Evolutionary conservation across 208 protist species (phyloP).

Genomic region (Leishmania tarentolae): DNA sequence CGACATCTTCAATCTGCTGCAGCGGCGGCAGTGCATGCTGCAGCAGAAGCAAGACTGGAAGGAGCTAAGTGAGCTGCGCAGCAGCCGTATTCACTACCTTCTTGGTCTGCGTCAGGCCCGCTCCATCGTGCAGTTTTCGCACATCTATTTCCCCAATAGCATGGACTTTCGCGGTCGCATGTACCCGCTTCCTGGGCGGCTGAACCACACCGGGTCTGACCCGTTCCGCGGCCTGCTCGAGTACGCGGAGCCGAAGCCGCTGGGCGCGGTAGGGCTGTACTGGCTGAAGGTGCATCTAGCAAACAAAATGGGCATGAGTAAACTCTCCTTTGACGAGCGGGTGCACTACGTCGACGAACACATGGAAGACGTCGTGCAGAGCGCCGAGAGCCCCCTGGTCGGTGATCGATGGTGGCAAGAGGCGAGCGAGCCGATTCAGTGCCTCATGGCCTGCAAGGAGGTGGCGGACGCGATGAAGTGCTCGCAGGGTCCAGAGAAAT

Average conservation of each 20-base stretch:
- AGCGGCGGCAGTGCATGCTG: slow-evolving; percentile 60
- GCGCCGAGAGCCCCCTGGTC: slow-evolving; percentile 74
- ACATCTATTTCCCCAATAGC: slow-evolving; percentile 98
- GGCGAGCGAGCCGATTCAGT: slow-evolving; percentile 96
- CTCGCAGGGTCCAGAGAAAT: slow-evolving; percentile 87
- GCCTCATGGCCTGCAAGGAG: slow-evolving; percentile 95
- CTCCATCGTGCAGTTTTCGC: slow-evolving; percentile 87
- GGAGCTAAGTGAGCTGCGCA: slow-evolving; percentile 78
- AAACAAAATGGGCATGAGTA: slow-evolving; percentile 97
- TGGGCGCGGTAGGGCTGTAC: slow-evolving; percentile 93
- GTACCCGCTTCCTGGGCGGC: slow-evolving; percentile 97
- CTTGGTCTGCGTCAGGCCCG: slow-evolving; percentile 90
- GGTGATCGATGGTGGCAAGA: slow-evolving; percentile 95
- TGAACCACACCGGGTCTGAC: slow-evolving; percentile 97
- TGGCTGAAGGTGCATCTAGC: slow-evolving; percentile 99
- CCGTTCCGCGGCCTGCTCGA: slow-evolving; percentile 94
- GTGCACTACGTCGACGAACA: slow-evolving; percentile 94
- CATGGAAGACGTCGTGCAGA: slow-evolving; percentile 90
- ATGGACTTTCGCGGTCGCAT: slow-evolving; percentile 98
- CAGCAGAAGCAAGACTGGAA: slow-evolving; percentile 86
- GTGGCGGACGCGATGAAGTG: slow-evolving; percentile 91
- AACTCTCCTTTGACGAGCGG: slow-evolving; percentile 95
- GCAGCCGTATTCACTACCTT: slow-evolving; percentile 89
- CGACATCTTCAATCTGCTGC: slow-evolving; percentile 67
- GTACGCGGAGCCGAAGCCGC: slow-evolving; percentile 94